These are phyloP conservation scores for Ceratocystiopsis minuta DNA, from an alignment of 2,329 filamentous ascomycete genomes.

Conservation along the genomic window DNA sequence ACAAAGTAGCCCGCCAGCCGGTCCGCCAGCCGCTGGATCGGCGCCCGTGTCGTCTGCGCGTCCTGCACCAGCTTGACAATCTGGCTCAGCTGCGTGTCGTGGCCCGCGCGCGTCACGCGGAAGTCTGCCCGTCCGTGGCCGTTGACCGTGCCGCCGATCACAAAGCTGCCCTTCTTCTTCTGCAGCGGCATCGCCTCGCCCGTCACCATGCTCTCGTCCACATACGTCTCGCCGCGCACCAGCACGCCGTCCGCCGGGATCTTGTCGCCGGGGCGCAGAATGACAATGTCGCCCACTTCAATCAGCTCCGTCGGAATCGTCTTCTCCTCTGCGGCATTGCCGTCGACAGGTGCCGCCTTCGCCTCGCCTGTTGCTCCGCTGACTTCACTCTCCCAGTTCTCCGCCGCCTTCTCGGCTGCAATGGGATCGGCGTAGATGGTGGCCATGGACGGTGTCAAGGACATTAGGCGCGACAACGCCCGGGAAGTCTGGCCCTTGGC, in stretches of 20 bases:
- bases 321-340: conserved; percentile 58
- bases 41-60: conserved; percentile 82
- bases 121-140: conserved; percentile 84
- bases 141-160: conserved; percentile 94
- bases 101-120: conserved; percentile 75
- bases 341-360: conserved; percentile 26
- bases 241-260: conserved; percentile 84
- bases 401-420: conserved; percentile 76
- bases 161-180: conserved; percentile 59
- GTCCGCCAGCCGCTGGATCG: conserved; percentile 87
- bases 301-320: conserved; percentile 87
- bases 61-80: conserved; percentile 98
- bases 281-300: conserved; percentile 82
- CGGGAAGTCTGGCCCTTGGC: conserved; percentile 95
- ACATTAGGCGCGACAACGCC: conserved; percentile 87
- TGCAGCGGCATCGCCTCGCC: conserved; percentile 91
- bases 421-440: conserved; percentile 93
- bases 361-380: conserved; percentile 20
- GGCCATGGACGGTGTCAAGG: conserved; percentile 85
- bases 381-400: conserved; percentile 45
- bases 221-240: conserved; percentile 76
- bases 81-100: conserved; percentile 91
- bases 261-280: conserved; percentile 88
- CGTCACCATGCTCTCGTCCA: conserved; percentile 97
- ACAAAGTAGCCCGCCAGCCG: conserved; percentile 87